Base-by-base conservation (phyloP, 2,329 filamentous ascomycete species). In the Pseudogymnoascus sp. region DNA sequence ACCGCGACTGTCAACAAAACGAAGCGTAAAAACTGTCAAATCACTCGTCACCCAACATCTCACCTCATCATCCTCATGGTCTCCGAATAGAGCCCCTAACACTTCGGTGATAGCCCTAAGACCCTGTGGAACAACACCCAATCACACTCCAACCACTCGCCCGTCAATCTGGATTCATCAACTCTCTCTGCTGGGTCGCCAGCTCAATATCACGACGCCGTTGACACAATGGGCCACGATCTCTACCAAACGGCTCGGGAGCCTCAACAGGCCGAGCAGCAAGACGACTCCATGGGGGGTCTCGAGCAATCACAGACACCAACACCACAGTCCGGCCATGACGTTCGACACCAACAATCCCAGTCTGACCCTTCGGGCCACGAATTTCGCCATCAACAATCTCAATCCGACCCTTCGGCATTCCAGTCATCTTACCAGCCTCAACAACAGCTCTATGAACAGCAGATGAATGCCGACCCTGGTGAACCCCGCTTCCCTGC, bases 141-240 rank as follows among this genome's bases (percentile, higher is more conserved):
- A 56, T 56, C 49, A 56, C 16, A 3, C 49, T 21, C 49, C 28
- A 56, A 56, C 60, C 63, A 64, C 53, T 38, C 65, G 63, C 62
- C 67, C 66, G 67, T 64, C 76, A 80, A 73, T 66, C 79, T 84
- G 82, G 82, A 85, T 80, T 79, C 78, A 66, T 79, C 79, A 65
- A 79, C 75, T 16, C 70, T 80, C 36, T 77, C 77, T 56, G 75
- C 75, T 70, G 80, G 79, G 76, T 81, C 80, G 65, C 75, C 77
- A 72, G 79, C 76, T 77, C 80, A 81, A 71, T 81, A 79, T 71
- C 79, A 80, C 78, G 78, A 81, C 79, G 76, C 77, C 64, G 73
- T 82, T 69, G 79, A 81, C 70, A 79, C 67, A 18, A 74, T 74
- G 70, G 71, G 73, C 16, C 82, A 82, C 78, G 83, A 86, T 63